Base-by-base conservation (phyloP, 2,329 filamentous ascomycete genomes). In the Lasiodiplodia gonubiensis region DNA sequence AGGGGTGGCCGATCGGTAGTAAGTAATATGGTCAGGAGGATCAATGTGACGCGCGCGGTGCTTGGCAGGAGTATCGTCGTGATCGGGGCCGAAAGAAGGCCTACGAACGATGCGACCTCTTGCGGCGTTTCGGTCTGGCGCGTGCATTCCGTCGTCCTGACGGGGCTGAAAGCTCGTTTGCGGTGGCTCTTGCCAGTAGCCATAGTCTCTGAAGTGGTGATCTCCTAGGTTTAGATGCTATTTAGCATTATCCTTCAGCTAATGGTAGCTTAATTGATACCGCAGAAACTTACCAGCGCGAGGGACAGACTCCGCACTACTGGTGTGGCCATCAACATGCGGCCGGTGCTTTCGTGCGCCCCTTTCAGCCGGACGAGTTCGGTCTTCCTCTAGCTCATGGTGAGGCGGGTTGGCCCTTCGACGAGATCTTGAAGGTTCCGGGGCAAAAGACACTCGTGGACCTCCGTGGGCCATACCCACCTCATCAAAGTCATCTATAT, bases 171-270 rank as follows among this genome's bases (percentile, higher is more conserved):
- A 61, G 39, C n/a, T 33, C 21, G 16, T 16, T 30, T 18, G 46
- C 30, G 21, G 46, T 35, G 61, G 49, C 61, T 49, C 64, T 48
- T 57, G 64, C 64, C 64, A 66, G 42, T 66, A 57, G 16, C 49
- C 64, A 53, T 66, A 57, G n/a, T 55, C 64, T 27, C 21, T 66
- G 37, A 66, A 64, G 46, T 46, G 46, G 42, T 14, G 59, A 52
- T 27, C 6, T 11, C 59, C 59, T 63, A 21, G n/a, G 11, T 51
- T 25, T 51, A 3, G 21, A 63, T 18, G 46, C 27, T 51, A 5
- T 7, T 65, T 33, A 65, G 61, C 35, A 65, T 33, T 33, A 33
- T 54, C 35, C 48, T 64, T 42, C 61, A 55, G 48, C 27, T 39
- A 53, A 30, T 21, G 4, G 27, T 18, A 21, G n/a, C 7, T n/a